Percentiles rank a stretch among this genome's conserved stretches.
Conservation (phyloP, 1,139 yeast species). For the Nematodospora anomalae region DNA sequence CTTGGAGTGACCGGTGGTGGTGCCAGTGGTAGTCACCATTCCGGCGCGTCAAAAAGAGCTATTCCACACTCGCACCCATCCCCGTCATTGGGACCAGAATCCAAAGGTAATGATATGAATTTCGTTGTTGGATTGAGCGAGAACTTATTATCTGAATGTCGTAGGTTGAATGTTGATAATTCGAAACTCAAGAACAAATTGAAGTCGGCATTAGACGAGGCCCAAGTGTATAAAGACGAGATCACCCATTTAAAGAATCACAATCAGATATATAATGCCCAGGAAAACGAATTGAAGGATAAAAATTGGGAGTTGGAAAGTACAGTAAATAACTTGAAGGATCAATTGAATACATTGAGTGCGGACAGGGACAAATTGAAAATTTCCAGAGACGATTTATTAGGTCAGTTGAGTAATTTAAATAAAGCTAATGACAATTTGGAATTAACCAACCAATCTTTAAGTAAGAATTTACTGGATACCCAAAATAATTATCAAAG, state of each 20-base stretch:
- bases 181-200: slow-evolving; percentile 48
- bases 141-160: slow-evolving; percentile 72
- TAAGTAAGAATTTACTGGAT: slow-evolving; percentile 36
- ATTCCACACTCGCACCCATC: slow-evolving; percentile 24
- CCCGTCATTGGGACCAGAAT: slow-evolving; percentile 43
- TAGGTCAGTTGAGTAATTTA: slow-evolving; percentile 26
- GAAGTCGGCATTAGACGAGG: slow-evolving; percentile 43
- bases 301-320: slow-evolving; percentile 79
- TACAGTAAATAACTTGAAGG: slow-evolving; percentile 50
- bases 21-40: slow-evolving; percentile 14
- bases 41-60: slow-evolving; percentile 2
- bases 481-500: slow-evolving; percentile 33
- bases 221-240: slow-evolving; percentile 38
- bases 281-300: slow-evolving; percentile 57
- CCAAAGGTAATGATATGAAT: slow-evolving; percentile 64
- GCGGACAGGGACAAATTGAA: slow-evolving; percentile 32
- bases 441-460: slow-evolving; percentile 38
- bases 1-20: background rate
- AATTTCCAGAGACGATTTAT: slow-evolving; percentile 33
- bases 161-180: slow-evolving; percentile 73
- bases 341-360: slow-evolving; percentile 36
- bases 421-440: slow-evolving; percentile 53
- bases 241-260: slow-evolving; percentile 32
- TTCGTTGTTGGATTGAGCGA: slow-evolving; percentile 85
- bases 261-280: slow-evolving; percentile 26